Evolutionary conservation across 2,329 filamentous ascomycete genomes (phyloP).

Genomic region (Trichoderma harzianum): DNA sequence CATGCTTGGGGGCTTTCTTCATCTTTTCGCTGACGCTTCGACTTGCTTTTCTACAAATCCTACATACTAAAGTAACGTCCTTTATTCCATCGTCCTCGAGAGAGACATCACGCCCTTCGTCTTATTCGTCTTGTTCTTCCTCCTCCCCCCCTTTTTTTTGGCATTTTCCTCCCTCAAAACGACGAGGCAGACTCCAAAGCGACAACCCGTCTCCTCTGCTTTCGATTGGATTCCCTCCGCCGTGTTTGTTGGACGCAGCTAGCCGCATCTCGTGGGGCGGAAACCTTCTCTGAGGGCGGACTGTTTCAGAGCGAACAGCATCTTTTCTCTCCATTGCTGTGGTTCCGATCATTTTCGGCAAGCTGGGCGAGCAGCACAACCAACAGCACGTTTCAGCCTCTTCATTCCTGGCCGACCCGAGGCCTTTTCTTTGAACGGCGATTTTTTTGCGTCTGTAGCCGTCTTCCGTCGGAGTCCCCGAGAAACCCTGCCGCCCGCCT

Average conservation of each 20-base stretch:
- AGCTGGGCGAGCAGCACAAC: neutral
- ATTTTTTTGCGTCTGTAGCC: neutral
- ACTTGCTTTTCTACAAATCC: neutral
- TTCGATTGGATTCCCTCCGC: neutral
- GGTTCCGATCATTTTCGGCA: neutral
- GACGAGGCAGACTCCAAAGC: neutral
- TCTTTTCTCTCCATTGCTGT: neutral
- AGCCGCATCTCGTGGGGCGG: neutral
- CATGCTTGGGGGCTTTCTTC: neutral
- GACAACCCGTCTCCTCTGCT: neutral
- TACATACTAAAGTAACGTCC: neutral
- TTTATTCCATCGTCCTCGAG: neutral
- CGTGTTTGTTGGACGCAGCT: constrained; percentile 1
- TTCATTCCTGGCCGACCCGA: neutral
- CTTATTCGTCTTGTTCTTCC: neutral
- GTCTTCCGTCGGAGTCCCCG: neutral
- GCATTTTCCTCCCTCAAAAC: neutral
- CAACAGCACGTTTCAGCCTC: neutral
- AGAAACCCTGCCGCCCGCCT: neutral
- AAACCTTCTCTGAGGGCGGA: neutral
- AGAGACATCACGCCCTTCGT: neutral
- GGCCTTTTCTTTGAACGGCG: neutral
- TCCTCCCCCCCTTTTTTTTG: neutral
- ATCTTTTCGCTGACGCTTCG: neutral
- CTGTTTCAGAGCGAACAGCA: neutral